Base-by-base conservation (phyloP, 129 eudicot genomes). In the Tanacetum coccineum region DNA sequence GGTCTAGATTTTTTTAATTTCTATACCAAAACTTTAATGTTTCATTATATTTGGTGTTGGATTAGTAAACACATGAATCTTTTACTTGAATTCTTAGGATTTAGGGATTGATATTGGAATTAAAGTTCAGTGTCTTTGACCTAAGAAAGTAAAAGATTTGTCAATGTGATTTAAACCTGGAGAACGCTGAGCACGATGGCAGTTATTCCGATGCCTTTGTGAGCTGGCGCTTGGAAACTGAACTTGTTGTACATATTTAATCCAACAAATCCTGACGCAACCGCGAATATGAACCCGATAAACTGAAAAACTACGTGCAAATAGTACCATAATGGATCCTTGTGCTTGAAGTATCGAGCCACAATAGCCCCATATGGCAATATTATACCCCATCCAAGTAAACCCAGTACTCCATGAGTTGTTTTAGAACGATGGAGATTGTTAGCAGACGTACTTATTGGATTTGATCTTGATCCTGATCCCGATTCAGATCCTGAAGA, bases 321-420 rank as follows among this genome's bases (percentile, higher is more conserved):
- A 64, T 82, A 84, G 64, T 72, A 93, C 99, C 99, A 93, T 46
- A 86, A 61, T 3, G 84, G 85, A 12, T 88, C 95, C 22, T 74
- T 70, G 12, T 84, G 95, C 82, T 64, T 88, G 18, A 93, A 75
- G 67, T 86, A 85, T 80, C 96, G 81, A 13, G 99, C 95, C 14
- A 84, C 30, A 64, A 89, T 82, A 36, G 96, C 95, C 18, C 99
- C 99, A 39, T 70, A 53, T 17, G 99, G 99, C 52, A 88, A 81
- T 28, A 89, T 79, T 11, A 93, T 64, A 6, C 95, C 96, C 99
- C 99, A 89, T 59, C 83, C 95, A 2, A 93, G 64, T 13, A 93
- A 14, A n/a, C 84, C 91, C 77, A 93, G 56, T 48, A 77, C 68
- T 28, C 99, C 99, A 62, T 93, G 99, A 4, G 92, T 81, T 79